phyloP scores from a whole-genome alignment of 1,284 basidiomycete species.

The Ustanciosporium gigantosporum region DNA sequence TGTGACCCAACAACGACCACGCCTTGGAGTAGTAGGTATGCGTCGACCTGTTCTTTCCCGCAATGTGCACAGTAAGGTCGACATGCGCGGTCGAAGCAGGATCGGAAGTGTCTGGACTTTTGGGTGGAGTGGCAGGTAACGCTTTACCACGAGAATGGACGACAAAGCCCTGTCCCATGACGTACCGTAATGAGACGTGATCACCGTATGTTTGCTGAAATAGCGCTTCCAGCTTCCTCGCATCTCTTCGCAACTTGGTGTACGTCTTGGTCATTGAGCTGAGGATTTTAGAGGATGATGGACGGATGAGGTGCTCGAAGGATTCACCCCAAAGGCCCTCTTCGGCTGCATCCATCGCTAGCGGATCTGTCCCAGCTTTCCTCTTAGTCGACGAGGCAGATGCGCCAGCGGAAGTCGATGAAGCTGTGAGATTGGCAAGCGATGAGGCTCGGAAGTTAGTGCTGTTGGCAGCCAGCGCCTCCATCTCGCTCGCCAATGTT shows the following conservation, averaged over 20 bases:
- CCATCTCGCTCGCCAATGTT: conserved; percentile 24
- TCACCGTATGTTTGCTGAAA: conserved; percentile 33
- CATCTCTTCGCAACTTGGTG: conserved; percentile 21
- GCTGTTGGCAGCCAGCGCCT: conserved; percentile 4
- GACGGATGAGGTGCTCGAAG: conserved; percentile 57
- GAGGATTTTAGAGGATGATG: conserved; percentile 40
- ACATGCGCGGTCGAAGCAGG: background rate
- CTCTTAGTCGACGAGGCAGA: background rate
- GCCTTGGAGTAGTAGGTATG: conserved; percentile 47
- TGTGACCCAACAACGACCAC: conserved; percentile 45
- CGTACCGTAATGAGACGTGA: conserved; percentile 36
- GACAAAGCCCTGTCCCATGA: conserved; percentile 56
- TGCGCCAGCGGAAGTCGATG: background rate
- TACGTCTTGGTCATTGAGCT: conserved; percentile 30
- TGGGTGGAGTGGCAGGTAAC: background rate
- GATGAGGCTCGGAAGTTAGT: background rate
- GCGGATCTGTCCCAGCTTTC: background rate
- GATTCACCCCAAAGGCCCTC: conserved; percentile 44
- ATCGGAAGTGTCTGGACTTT: background rate
- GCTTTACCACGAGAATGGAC: conserved; percentile 46
- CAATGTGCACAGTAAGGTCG: conserved; percentile 33
- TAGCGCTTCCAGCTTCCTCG: conserved; percentile 22
- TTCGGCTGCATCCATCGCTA: background rate
- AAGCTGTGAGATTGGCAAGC: background rate
- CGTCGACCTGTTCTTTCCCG: conserved; percentile 44